phyloP scores from a whole-genome alignment of 2,329 filamentous ascomycete species.

The Diaporthe capsici region DNA sequence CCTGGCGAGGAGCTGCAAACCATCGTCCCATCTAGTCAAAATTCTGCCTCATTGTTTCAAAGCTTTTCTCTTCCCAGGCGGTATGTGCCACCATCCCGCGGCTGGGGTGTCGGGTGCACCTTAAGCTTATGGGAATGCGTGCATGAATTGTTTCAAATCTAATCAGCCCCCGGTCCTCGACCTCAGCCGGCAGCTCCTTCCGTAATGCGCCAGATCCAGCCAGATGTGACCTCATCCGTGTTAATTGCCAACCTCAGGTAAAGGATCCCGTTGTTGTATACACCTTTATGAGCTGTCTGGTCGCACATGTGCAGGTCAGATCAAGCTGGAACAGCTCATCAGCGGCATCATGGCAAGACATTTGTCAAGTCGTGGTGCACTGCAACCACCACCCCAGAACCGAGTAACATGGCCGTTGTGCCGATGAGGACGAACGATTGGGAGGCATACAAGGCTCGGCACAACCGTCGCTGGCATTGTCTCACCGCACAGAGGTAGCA shows the following conservation, averaged over 20 bases:
- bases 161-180: not conserved
- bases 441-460: not conserved
- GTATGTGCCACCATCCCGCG: slow-evolving; percentile 5
- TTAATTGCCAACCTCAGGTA: not conserved
- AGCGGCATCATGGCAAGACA: not conserved
- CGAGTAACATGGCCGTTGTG: not conserved
- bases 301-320: not conserved
- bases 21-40: not conserved
- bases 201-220: not conserved
- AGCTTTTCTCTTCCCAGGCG: not conserved
- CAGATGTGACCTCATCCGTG: not conserved
- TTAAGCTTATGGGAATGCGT: not conserved
- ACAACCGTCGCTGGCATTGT: not conserved
- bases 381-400: not conserved
- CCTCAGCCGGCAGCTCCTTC: not conserved
- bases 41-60: slow-evolving; percentile 20
- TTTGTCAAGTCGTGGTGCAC: not conserved
- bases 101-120: not conserved
- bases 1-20: not conserved
- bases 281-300: not conserved
- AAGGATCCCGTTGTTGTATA: not conserved
- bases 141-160: slow-evolving; percentile 25
- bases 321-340: not conserved
- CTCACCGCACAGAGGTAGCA: not conserved
- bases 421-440: not conserved